Percentiles rank a stretch among this genome's conserved stretches.
Evolutionary conservation across 73 alveolate genomes (phyloP).

Genomic region (Paramecium biaurelia): DNA sequence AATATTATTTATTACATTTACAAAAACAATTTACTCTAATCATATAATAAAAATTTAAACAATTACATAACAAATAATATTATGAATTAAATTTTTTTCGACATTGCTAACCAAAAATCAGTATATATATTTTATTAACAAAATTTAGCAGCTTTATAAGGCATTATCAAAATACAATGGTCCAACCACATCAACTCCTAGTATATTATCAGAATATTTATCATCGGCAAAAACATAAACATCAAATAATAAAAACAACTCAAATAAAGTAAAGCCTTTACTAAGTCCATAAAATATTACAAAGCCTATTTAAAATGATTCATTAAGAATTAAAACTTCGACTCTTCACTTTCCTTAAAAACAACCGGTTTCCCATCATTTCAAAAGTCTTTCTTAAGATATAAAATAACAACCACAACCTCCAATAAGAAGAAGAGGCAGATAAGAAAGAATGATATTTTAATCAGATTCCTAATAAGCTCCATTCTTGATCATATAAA

Average conservation of each 20-base stretch:
- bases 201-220: neutral
- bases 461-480: neutral
- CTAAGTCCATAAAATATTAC: neutral
- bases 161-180: constrained; percentile 1
- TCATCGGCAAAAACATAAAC: constrained; percentile 18
- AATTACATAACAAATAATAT: neutral
- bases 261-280: neutral
- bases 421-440: neutral
- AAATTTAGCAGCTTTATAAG: neutral
- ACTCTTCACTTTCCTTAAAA: neutral
- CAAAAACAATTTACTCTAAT: neutral
- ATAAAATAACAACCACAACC: neutral
- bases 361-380: constrained; percentile 20
- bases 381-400: constrained; percentile 9
- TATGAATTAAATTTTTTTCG: neutral
- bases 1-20: neutral
- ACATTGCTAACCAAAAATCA: neutral
- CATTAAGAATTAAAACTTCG: neutral
- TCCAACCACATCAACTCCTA: neutral
- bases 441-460: neutral
- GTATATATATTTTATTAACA: neutral
- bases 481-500: neutral
- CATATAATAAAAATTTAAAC: neutral
- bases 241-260: neutral
- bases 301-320: neutral